Evolutionary conservation across 1,284 basidiomycete genomes (phyloP).

Genomic region (Apiotrichum brassicae): DNA sequence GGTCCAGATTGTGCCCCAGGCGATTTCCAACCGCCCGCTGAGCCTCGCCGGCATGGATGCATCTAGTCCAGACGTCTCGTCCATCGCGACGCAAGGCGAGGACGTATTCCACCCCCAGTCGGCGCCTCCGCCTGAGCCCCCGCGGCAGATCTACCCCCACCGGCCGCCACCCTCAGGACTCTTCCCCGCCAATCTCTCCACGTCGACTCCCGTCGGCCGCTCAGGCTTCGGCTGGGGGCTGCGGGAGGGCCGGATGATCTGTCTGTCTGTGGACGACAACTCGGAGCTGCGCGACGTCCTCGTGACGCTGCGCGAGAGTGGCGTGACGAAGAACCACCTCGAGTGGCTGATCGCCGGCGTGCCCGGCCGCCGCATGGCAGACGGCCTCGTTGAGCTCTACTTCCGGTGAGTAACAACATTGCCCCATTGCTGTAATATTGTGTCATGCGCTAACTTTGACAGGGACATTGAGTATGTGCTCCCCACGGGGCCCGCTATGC

Average conservation of each 20-base stretch:
- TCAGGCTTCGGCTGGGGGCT: constrained; percentile 42
- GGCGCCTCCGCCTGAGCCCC: constrained; percentile 20
- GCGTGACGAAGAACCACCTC: constrained; percentile 43
- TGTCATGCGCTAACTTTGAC: neutral
- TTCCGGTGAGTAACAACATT: constrained; percentile 37
- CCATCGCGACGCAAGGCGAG: constrained; percentile 33
- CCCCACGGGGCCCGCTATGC: neutral
- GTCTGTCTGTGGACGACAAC: constrained; percentile 34
- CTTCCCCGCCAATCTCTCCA: constrained; percentile 36
- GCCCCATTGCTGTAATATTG: neutral
- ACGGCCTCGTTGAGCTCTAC: constrained; percentile 46
- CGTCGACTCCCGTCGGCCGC: constrained; percentile 29
- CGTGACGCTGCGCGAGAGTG: constrained; percentile 44
- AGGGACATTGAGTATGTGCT: constrained; percentile 17
- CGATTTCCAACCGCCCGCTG: neutral
- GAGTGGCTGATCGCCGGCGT: constrained; percentile 46
- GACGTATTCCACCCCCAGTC: constrained; percentile 40
- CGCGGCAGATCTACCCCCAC: constrained; percentile 28
- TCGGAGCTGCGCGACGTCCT: constrained; percentile 41
- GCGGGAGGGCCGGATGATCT: constrained; percentile 40
- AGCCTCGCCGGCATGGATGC: constrained; percentile 6
- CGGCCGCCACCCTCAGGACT: constrained; percentile 43
- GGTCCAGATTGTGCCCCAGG: constrained; percentile 28
- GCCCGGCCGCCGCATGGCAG: constrained; percentile 43
- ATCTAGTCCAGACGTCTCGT: constrained; percentile 35